These are phyloP conservation scores for Cenchrus americanus DNA, from an alignment of 176 grass and related monocot genomes.

Conservation along the genomic window DNA sequence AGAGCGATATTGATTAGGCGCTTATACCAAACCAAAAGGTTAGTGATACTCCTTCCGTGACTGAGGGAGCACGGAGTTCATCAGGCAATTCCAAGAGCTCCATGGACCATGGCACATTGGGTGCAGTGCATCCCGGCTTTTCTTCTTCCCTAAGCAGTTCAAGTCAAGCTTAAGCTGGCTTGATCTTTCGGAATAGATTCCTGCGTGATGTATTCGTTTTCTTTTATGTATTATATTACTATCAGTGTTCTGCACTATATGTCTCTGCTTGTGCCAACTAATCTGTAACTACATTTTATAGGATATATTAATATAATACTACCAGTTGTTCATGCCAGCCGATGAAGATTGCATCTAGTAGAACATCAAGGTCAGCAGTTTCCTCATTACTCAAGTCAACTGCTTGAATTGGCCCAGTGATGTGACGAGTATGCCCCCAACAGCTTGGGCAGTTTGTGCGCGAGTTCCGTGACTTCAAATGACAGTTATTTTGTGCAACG, in stretches of 20 bases:
- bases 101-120: neutral
- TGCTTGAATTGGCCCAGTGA: neutral
- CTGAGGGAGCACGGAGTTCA: no score
- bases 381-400: neutral
- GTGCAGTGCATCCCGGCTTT: neutral
- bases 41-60: no score
- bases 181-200: neutral
- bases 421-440: neutral
- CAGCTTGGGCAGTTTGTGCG: neutral
- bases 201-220: neutral
- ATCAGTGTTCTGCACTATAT: no score
- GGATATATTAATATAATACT: neutral
- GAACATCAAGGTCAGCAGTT: no score
- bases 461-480: neutral
- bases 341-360: neutral
- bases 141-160: neutral
- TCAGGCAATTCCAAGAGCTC: neutral
- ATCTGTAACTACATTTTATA: neutral
- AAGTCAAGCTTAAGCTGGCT: neutral
- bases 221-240: no score
- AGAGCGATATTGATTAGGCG: neutral
- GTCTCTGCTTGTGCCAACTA: neutral
- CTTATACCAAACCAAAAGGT: no score
- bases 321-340: neutral
- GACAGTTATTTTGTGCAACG: neutral